Evolutionary conservation across 2,329 filamentous ascomycete species (phyloP).

Genomic region (Cucurbitaria berberidis): DNA sequence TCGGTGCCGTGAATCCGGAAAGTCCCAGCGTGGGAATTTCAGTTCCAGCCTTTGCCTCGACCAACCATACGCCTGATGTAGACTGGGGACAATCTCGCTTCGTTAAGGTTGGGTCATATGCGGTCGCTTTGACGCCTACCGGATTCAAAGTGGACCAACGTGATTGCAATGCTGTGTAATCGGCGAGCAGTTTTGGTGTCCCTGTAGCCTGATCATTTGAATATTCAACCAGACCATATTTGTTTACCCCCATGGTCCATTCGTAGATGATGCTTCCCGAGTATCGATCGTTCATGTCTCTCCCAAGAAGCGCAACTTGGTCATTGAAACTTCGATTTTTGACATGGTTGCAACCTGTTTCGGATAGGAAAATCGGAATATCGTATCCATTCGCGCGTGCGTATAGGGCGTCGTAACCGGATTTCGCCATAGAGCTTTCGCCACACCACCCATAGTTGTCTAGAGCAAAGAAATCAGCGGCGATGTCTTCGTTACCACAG

Average conservation of each 20-base stretch:
- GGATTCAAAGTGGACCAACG: neutral
- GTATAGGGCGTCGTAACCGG: neutral
- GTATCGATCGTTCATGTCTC: neutral
- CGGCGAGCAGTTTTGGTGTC: neutral
- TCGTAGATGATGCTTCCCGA: neutral
- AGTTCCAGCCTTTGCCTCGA: too few species aligned
- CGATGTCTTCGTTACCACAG: neutral
- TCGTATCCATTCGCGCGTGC: neutral
- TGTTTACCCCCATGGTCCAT: neutral
- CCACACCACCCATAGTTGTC: neutral
- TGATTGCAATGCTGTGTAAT: neutral
- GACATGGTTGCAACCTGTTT: neutral
- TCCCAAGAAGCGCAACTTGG: neutral
- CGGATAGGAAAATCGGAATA: neutral
- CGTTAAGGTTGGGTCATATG: neutral
- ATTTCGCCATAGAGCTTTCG: neutral
- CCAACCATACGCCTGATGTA: too few species aligned
- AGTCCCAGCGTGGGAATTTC: too few species aligned
- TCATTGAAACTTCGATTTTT: neutral
- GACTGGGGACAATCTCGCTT: too few species aligned
- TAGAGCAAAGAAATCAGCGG: neutral
- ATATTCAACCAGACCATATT: neutral
- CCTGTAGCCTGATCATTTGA: neutral
- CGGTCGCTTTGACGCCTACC: neutral
- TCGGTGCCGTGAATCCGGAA: too few species aligned